Conservation (phyloP, 2,329 filamentous ascomycete species). For the Cladosporium austrohemisphaericum region DNA sequence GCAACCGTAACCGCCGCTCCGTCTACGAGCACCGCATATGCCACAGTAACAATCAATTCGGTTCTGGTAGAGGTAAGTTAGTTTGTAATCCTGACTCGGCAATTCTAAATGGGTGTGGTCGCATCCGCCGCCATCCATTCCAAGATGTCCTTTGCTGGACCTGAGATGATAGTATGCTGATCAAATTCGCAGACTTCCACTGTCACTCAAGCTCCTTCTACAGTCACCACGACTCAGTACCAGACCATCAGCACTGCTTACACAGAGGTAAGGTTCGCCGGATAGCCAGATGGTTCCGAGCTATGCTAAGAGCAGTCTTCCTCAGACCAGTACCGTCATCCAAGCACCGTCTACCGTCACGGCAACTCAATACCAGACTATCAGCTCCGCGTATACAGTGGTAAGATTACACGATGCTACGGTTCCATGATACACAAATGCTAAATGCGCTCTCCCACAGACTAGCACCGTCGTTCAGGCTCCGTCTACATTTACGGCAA, state of each 20-base stretch:
- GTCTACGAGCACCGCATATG: background rate
- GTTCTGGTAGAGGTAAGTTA: conserved; percentile 2
- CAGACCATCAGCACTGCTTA: background rate
- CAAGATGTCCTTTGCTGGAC: no score
- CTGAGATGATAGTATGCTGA: no score
- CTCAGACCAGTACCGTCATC: background rate
- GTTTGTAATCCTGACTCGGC: background rate
- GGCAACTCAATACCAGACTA: background rate
- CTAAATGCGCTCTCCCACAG: no score
- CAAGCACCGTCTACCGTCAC: background rate
- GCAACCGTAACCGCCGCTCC: conserved; percentile 1
- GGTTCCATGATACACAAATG: no score
- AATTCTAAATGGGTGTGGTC: no score
- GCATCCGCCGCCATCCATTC: no score
- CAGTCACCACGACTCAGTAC: background rate
- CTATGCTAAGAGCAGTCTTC: background rate
- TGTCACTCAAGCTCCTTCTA: background rate
- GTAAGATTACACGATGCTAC: no score
- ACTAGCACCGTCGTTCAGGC: background rate
- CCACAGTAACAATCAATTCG: background rate
- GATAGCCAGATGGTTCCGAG: background rate
- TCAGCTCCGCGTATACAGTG: background rate
- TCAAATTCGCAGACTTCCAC: background rate
- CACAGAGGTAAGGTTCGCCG: background rate
- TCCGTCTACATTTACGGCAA: background rate